phyloP scores from a whole-genome alignment of 176 grass and related monocot genomes.

The Bothriochloa decipiens region DNA sequence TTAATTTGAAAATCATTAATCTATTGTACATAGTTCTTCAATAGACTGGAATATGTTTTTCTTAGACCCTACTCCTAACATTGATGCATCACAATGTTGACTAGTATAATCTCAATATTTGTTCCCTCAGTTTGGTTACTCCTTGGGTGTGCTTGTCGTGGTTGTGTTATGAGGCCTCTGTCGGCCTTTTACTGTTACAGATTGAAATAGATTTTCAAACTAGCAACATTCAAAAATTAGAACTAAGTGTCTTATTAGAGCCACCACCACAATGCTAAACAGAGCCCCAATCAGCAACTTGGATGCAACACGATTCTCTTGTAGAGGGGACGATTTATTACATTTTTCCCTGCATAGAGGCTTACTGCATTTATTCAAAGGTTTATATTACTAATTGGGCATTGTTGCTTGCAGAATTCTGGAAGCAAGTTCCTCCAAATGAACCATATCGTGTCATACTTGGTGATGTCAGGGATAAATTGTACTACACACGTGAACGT shows the following conservation, averaged over 20 bases:
- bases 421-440: slow-evolving; percentile 91
- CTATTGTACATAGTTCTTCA: not conserved
- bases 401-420: slow-evolving; percentile 71
- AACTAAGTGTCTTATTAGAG: not conserved
- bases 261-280: not conserved
- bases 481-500: slow-evolving; percentile 86
- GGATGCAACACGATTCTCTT: not conserved
- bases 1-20: slow-evolving; percentile 12
- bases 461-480: slow-evolving; percentile 91
- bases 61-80: not conserved
- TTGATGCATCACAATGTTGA: slow-evolving; percentile 5
- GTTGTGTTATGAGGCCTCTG: not conserved
- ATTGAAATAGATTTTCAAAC: not conserved
- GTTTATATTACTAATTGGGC: slow-evolving; percentile 33
- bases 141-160: not conserved
- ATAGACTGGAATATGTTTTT: not conserved
- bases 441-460: slow-evolving; percentile 99
- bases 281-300: not conserved
- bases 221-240: not conserved
- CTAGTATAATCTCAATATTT: not conserved
- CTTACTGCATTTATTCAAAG: slow-evolving; percentile 25
- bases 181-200: not conserved
- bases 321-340: not conserved
- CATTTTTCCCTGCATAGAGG: not conserved
- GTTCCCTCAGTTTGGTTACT: not conserved